These are phyloP conservation scores for Yamadazyma triangularis DNA, from an alignment of 1,139 yeast genomes.

Conservation along the genomic window DNA sequence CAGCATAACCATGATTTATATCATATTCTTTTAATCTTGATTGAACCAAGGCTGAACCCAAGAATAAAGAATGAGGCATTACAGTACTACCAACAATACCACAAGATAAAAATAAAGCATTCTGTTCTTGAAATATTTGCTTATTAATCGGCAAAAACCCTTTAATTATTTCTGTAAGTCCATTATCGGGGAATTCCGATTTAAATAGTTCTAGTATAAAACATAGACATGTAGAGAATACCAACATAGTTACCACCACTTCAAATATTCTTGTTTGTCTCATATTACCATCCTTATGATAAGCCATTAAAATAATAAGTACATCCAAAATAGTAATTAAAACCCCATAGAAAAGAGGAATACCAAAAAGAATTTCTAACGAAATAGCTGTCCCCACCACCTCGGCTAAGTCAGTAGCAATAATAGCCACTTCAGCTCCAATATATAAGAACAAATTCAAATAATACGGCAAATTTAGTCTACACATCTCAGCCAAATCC, in stretches of 20 bases:
- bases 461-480: conserved; percentile 54
- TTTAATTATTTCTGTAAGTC: conserved; percentile 33
- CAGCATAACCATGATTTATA: conserved; percentile 36
- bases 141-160: conserved; percentile 58
- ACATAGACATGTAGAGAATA: conserved; percentile 61
- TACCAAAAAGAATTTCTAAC: conserved; percentile 59
- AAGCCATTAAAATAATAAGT: conserved; percentile 60
- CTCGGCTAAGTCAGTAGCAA: conserved; percentile 79
- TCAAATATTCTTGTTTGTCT: conserved; percentile 65
- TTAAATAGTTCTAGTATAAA: conserved; percentile 59
- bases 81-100: conserved; percentile 81
- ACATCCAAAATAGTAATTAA: conserved; percentile 71
- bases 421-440: conserved; percentile 69
- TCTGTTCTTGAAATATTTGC: conserved; percentile 48
- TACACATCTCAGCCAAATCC: conserved; percentile 74
- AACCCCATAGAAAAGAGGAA: conserved; percentile 66
- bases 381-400: conserved; percentile 81
- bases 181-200: conserved; percentile 36
- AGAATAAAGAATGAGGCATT: conserved; percentile 75
- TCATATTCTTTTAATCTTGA: conserved; percentile 68
- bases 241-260: conserved; percentile 57
- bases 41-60: conserved; percentile 75
- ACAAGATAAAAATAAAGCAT: conserved; percentile 61
- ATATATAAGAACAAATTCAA: conserved; percentile 55
- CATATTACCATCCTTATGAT: conserved; percentile 67